phyloP scores from a whole-genome alignment of 1,284 basidiomycete genomes.

The Cutaneotrichosporon dermatis region DNA sequence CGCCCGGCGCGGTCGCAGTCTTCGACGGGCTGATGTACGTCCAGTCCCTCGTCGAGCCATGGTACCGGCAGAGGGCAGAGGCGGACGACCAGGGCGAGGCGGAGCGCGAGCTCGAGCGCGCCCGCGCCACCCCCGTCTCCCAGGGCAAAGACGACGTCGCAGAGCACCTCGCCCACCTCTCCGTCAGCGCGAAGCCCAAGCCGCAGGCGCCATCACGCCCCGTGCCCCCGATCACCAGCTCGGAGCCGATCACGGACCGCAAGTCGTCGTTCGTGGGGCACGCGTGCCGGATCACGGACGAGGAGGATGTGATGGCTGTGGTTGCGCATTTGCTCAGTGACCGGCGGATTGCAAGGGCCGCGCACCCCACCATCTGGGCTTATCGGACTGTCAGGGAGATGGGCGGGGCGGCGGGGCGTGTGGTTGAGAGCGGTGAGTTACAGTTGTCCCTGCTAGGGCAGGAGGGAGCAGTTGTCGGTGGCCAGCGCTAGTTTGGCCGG shows the following conservation, averaged over 20 bases:
- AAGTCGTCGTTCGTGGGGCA: conserved; percentile 79
- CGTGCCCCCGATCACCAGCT: conserved; percentile 55
- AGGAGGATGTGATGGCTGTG: conserved; percentile 69
- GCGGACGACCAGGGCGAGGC: conserved; percentile 58
- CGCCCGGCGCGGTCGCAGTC: conserved; percentile 68
- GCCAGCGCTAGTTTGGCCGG: too few relatives aligned
- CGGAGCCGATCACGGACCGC: conserved; percentile 73
- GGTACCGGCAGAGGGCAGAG: conserved; percentile 66
- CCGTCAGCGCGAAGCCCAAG: too few relatives aligned
- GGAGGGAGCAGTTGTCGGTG: too few relatives aligned
- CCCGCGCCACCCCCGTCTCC: too few relatives aligned
- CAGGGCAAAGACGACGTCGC: too few relatives aligned
- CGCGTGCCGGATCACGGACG: conserved; percentile 71
- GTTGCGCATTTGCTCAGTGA: conserved; percentile 71
- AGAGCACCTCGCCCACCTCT: too few relatives aligned
- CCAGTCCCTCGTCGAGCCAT: conserved; percentile 61
- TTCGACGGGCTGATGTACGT: conserved; percentile 81
- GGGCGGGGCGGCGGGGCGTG: conserved; percentile 36
- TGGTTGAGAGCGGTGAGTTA: conserved; percentile 37
- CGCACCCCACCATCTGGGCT: conserved; percentile 84
- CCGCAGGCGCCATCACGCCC: background rate
- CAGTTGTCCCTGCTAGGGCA: too few relatives aligned
- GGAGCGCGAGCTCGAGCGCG: conserved; percentile 39
- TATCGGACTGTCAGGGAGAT: conserved; percentile 50
- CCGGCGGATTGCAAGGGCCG: conserved; percentile 57